phyloP scores from a whole-genome alignment of 2,329 filamentous ascomycete genomes.

The Alternaria incomplexa region DNA sequence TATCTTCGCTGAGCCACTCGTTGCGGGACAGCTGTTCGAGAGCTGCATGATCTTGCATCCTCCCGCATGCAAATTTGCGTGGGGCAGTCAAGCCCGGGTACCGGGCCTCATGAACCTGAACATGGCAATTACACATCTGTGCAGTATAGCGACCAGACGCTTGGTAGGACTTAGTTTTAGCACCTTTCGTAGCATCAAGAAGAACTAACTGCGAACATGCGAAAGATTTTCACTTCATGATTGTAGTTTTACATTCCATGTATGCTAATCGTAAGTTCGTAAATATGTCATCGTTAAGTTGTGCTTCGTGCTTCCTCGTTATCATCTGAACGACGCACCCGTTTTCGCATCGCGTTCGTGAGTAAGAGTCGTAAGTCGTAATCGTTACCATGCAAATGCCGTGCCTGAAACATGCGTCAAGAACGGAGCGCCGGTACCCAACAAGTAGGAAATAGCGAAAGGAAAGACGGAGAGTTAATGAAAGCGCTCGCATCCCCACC shows the following conservation, averaged over 20 bases:
- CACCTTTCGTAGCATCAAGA: neutral
- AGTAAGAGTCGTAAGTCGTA: neutral
- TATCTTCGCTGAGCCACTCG: conserved; percentile 28
- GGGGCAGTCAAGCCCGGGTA: neutral
- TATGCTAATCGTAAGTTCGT: conserved; percentile 1
- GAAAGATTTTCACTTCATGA: neutral
- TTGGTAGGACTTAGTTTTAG: neutral
- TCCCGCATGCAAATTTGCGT: conserved; percentile 19
- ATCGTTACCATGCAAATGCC: neutral
- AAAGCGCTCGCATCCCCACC: neutral
- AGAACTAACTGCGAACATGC: neutral
- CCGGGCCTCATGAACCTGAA: neutral
- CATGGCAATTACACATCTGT: neutral
- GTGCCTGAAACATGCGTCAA: neutral
- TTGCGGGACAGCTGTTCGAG: conserved; percentile 33
- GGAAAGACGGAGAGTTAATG: neutral
- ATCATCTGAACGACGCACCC: neutral
- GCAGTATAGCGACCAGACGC: neutral
- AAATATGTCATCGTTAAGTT: neutral
- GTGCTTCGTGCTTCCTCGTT: neutral
- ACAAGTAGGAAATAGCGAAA: neutral
- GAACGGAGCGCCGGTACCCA: neutral
- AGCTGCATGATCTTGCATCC: conserved; percentile 12
- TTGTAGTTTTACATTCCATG: conserved; percentile 9
- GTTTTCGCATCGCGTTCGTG: neutral